Evolutionary conservation across 2,329 filamentous ascomycete genomes (phyloP).

Genomic region (Ciborinia camelliae): DNA sequence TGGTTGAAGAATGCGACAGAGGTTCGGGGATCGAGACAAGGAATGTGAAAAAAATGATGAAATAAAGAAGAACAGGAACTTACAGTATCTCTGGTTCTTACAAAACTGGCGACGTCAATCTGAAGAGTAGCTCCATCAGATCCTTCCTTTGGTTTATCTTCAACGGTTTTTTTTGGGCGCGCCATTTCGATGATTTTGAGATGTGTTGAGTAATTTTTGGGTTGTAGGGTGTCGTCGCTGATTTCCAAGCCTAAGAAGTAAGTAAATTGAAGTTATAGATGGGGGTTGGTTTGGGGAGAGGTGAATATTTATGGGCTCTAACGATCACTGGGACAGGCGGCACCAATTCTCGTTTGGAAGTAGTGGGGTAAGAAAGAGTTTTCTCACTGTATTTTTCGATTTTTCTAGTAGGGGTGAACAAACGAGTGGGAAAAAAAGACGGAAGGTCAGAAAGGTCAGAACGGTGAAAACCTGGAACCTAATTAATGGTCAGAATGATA

Average conservation of each 20-base stretch:
- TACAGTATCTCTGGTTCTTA: constrained; percentile 79
- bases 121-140: constrained; percentile 31
- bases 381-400: too few relatives aligned
- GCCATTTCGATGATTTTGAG: constrained; percentile 37
- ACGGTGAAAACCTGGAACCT: too few relatives aligned
- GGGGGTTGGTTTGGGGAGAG: background rate
- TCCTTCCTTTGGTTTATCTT: constrained; percentile 30
- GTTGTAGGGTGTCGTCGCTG: constrained; percentile 6
- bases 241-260: background rate
- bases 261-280: background rate
- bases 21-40: constrained; percentile 22
- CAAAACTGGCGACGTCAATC: constrained; percentile 72
- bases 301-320: constrained; percentile 1
- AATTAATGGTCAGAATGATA: too few relatives aligned
- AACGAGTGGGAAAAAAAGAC: too few relatives aligned
- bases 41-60: constrained; percentile 12
- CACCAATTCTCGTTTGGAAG: background rate
- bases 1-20: constrained; percentile 21
- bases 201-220: background rate
- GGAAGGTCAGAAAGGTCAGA: too few relatives aligned
- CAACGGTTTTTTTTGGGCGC: constrained; percentile 41
- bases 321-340: background rate
- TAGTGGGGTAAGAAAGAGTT: too few relatives aligned
- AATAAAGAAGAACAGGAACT: constrained; percentile 21
- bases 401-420: too few relatives aligned